Evolutionary conservation across 169 alveolate species (phyloP), one percentile per base, ranked within the genome.

Genomic region (Miamiensis avidus): DNA sequence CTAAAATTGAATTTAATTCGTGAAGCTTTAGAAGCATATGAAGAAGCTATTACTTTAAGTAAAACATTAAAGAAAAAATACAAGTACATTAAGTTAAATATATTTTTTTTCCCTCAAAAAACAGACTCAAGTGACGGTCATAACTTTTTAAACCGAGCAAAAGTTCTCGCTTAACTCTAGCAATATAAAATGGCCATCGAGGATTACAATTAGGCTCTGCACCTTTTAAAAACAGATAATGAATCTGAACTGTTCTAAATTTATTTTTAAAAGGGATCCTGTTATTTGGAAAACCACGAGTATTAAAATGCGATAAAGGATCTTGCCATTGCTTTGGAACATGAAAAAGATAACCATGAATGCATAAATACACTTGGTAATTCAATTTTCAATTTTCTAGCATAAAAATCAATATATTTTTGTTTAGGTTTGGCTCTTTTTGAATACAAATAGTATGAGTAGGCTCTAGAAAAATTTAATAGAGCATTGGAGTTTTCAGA

Each of bases 131-230:
- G 82, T 27, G 88, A 90, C 75, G 96, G 96, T 1, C 85, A 81
- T 31, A 91, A 93, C 49, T 92, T 81, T 84, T 91, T 83, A 82
- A 88, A 87, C 30, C 81, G 97, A 84, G 98, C 97, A 20, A 69
- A 90, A 64, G 96, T 95, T 31, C 93, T 91, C 81, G 81, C 83
- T 31, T 85, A 91, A 79, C 81, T 94, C 32, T 93, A 91, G 64
- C 78, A 88, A 29, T 89, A 81, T 33, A 91, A 95, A 72, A 64
- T 79, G 64, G 65, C n/a, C n/a, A 32, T 27, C 1, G 16, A 49
- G 1, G 65, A 79, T n/a, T 65, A 34, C 28, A 49, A 25, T 49
- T 64, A 49, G 34, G 65, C 84, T 29, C 29, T 34, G 15, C 64
- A 34, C 31, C 25, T 69, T 33, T 29, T 77, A 15, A 25, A 32